Base-by-base conservation (phyloP, 768 basidiomycete species). In the Psilocybe sp. region DNA sequence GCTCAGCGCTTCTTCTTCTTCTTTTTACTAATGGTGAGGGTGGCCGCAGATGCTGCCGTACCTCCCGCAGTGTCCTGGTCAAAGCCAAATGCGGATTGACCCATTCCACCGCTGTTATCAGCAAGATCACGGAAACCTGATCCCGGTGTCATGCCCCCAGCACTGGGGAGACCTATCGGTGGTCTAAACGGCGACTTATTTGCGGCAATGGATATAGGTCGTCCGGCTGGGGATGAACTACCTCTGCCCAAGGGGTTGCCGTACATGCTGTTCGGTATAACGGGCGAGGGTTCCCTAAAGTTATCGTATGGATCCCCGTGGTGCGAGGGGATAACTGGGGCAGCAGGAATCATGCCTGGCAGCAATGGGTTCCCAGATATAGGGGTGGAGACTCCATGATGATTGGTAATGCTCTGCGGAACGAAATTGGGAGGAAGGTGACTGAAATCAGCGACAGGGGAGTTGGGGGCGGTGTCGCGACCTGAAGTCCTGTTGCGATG, bases 371-470 rank as follows among this genome's bases (percentile, higher is more conserved):
- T 1, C 37, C 44, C 52, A 46, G 49, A 55, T 12, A 63, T 54
- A 4, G 62, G 62, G 0, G 60, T 63, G 1, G 60, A 55, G 6
- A 57, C 35, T 11, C 62, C 62, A 40, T 51, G 45, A 16, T 41
- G 28, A 42, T 61, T 53, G 12, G 56, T 60, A 7, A 63, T 47
- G 13, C 48, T 60, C 36, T 58, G 58, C 0, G 62, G 56, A 14
- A 61, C 50, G 41, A 63, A 63, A 34, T 53, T 55, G 13, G 58
- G 47, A 6, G 62, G 62, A 2, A 61, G 38, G 18, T 38, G 50
- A 35, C 47, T 54, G 11, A 32, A 16, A 1, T 42, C 42, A 16
- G 57, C 49, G 13, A 56, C 53, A 10, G 62, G 60, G 9, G 58
- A 46, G 40, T 46, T 56, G 32, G 58, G 53, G 18, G 44, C 42